A percentile compares a stretch with the other conserved stretches of the same genome.
Evolutionary conservation across 2,329 filamentous ascomycete genomes (phyloP).

Genomic region (Coniella vitis): DNA sequence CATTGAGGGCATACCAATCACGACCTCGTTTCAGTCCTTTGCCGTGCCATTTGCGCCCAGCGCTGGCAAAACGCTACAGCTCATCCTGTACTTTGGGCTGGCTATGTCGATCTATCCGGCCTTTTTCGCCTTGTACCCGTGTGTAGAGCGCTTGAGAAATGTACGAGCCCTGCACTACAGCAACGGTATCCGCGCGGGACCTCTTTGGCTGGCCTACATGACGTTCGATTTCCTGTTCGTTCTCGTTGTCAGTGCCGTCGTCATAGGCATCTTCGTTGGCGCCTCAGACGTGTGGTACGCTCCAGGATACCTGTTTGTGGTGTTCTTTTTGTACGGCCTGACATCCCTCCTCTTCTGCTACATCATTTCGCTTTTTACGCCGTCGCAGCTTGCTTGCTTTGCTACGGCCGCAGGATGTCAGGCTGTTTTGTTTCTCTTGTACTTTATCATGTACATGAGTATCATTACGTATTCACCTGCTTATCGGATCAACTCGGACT

Average conservation of each 20-base stretch:
- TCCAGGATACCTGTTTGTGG: slow-evolving; percentile 72
- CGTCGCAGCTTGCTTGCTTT: slow-evolving; percentile 17
- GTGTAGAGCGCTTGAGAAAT: slow-evolving; percentile 70
- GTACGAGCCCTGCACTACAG: slow-evolving; percentile 85
- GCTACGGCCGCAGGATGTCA: slow-evolving; percentile 75
- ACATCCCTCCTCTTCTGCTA: slow-evolving; percentile 73
- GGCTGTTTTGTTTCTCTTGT: slow-evolving; percentile 63
- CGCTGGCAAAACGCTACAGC: slow-evolving; percentile 67
- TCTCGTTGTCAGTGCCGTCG: slow-evolving; percentile 57
- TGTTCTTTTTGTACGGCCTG: slow-evolving; percentile 75
- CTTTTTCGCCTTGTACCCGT: slow-evolving; percentile 85
- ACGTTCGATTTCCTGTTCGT: slow-evolving; percentile 74
- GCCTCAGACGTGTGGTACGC: slow-evolving; percentile 64
- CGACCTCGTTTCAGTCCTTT: slow-evolving; percentile 67
- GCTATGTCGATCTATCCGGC: slow-evolving; percentile 73
- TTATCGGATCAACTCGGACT: slow-evolving; percentile 57
- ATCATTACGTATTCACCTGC: slow-evolving; percentile 70
- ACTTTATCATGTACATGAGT: slow-evolving; percentile 64
- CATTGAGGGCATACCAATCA: slow-evolving; percentile 61
- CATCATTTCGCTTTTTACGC: slow-evolving; percentile 64
- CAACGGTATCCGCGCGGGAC: slow-evolving; percentile 76
- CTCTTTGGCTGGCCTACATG: slow-evolving; percentile 79
- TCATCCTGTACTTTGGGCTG: slow-evolving; percentile 75
- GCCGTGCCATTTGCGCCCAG: slow-evolving; percentile 64
- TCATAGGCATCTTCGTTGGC: slow-evolving; percentile 58